Conservation (phyloP, 179 eudicot species). For the Sideroxylon spinosum region DNA sequence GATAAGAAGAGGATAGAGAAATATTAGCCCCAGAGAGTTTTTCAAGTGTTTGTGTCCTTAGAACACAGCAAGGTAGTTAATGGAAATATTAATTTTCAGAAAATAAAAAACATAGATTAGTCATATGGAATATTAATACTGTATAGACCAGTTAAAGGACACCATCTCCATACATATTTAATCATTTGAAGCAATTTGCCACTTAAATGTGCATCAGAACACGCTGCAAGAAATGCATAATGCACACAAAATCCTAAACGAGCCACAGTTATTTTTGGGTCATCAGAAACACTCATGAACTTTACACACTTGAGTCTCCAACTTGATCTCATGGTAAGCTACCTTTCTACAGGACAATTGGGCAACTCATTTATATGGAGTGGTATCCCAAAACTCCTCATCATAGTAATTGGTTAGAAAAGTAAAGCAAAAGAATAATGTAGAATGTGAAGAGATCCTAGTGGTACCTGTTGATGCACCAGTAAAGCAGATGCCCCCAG, state of each 20-base stretch:
- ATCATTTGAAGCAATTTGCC: background rate
- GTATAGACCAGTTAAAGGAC: background rate
- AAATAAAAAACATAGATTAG: background rate
- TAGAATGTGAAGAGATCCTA: background rate
- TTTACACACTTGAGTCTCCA: background rate
- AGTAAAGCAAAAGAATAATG: background rate
- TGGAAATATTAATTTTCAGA: background rate
- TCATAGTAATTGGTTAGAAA: background rate
- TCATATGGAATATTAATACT: background rate
- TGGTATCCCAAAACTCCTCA: background rate
- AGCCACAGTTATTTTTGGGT: background rate
- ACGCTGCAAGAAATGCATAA: background rate
- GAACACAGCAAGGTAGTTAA: background rate
- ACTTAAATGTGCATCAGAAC: background rate
- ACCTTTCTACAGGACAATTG: background rate
- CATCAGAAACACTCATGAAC: background rate
- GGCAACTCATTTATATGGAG: background rate
- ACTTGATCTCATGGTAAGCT: background rate
- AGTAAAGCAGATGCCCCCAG: slow-evolving; percentile 85
- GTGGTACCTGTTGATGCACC: slow-evolving; percentile 55
- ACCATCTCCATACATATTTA: background rate
- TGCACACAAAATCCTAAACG: background rate
- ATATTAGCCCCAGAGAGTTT: background rate
- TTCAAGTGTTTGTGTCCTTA: background rate
- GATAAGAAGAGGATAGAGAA: background rate